Conservation (phyloP, 495 filamentous ascomycete genomes). For the Pyrenopolyporus hunteri region DNA sequence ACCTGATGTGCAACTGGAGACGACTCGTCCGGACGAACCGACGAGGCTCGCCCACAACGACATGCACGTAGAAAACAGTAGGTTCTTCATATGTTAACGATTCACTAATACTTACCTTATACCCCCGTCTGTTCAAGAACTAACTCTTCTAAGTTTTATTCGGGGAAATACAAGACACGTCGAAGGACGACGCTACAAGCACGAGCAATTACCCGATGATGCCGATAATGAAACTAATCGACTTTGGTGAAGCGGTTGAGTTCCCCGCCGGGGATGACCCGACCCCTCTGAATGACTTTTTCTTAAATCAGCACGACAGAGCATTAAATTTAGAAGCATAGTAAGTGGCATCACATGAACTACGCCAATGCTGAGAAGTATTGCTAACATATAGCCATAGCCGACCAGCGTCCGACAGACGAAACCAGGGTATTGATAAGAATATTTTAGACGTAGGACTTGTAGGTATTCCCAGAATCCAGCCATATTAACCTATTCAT, state of each 20-base stretch:
- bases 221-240: slow-evolving; percentile 1
- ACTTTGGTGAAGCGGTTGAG: not conserved
- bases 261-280: not conserved
- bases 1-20: not conserved
- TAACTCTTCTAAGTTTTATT: too few species aligned
- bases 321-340: not conserved
- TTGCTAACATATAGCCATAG: not conserved
- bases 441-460: not conserved
- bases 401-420: not conserved
- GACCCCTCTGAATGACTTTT: not conserved
- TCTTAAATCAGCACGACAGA: not conserved
- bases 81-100: not conserved
- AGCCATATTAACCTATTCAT: not conserved
- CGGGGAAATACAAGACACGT: too few species aligned
- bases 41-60: not conserved
- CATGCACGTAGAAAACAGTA: slow-evolving; percentile 3
- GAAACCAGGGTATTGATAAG: not conserved
- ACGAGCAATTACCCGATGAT: not conserved
- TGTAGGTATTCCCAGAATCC: not conserved
- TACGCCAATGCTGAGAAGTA: not conserved
- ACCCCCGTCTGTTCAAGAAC: too few species aligned
- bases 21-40: not conserved
- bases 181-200: too few species aligned
- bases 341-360: not conserved
- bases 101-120: too few species aligned